Base-by-base conservation (phyloP, 805 yeast species). In the Suhomyces sp. region DNA sequence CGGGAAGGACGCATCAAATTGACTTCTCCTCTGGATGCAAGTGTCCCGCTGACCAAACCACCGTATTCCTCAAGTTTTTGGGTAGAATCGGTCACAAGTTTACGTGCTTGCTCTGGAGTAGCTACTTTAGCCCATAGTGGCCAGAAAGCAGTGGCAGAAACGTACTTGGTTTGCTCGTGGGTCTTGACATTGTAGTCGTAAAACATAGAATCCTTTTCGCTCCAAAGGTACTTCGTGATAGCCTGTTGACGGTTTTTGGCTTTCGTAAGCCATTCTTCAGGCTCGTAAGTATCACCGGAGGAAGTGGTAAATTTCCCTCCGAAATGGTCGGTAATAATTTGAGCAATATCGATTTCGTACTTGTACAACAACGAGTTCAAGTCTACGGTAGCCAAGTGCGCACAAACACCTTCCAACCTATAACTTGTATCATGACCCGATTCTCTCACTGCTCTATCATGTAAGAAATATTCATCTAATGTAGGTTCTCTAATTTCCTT, bases 381-480 rank as follows among this genome's bases (percentile, higher is more conserved):
- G 67, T 93, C 99, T 47, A 93, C 86, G 0, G 98, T 93, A 1
- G 96, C 97, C 59, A 93, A 73, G 65, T 88, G 76, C 0, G 97
- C 97, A 69, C 97, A 90, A 44, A 83, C 81, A 38, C 96, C 96
- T 70, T 92, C 97, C 50, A 94, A 75, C 62, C 99, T 78, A 64
- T 92, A 90, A 1, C 93, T 79, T 0, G 98, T 94, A 66, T 93
- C 99, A 67, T 94, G 98, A 0, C 99, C 99, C 31, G 94, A 86
- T 70, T 93, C 99, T 65, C 99, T 82, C 9, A 93, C 96, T 0
- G 96, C 97, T 54, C 97, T 78, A 68, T 93, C 99, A 65, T 93
- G 97, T 48, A 88, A 68, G 66, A 93, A 89, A 66, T 89, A 93
- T 57, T 84, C 91, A 63, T 94, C 98, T 54, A 93, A 76, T n/a